Percentiles rank a stretch among this genome's conserved stretches.
Evolutionary conservation across 2,329 filamentous ascomycete genomes (phyloP).

Genomic region (Macrophomina tecta): DNA sequence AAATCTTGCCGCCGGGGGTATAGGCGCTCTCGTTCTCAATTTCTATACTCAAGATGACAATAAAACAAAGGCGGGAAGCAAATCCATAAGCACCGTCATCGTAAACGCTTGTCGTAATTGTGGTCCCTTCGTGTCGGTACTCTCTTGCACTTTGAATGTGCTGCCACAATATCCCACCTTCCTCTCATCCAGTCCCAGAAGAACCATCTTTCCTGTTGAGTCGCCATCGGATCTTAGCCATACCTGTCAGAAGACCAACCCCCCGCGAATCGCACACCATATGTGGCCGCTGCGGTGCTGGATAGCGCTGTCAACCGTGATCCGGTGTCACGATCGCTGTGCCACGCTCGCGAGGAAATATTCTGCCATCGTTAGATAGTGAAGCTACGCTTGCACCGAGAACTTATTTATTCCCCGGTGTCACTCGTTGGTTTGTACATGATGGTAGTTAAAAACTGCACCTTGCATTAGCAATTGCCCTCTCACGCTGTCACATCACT

Average conservation of each 20-base stretch:
- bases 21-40: slow-evolving; percentile 23
- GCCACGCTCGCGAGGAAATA: slow-evolving; percentile 27
- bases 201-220: slow-evolving; percentile 15
- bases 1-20: slow-evolving; percentile 11
- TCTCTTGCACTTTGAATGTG: slow-evolving; percentile 16
- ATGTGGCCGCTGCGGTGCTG: slow-evolving; percentile 8
- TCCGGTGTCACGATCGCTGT: slow-evolving; percentile 4
- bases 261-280: background rate
- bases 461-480: slow-evolving; percentile 18
- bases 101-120: slow-evolving; percentile 11
- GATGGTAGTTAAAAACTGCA: slow-evolving; percentile 93
- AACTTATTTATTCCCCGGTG: slow-evolving; percentile 29
- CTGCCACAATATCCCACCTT: background rate
- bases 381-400: slow-evolving; percentile 16
- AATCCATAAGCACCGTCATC: slow-evolving; percentile 6
- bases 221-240: background rate
- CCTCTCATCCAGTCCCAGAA: background rate
- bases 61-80: slow-evolving; percentile 16
- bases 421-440: slow-evolving; percentile 87
- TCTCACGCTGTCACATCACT: background rate
- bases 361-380: slow-evolving; percentile 26
- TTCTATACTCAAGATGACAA: slow-evolving; percentile 17
- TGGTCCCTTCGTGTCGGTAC: background rate
- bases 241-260: background rate
- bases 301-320: slow-evolving; percentile 13